Base-by-base conservation (phyloP, 371 early-diverging fungal genomes). In the Choanephora cucurbitarum region DNA sequence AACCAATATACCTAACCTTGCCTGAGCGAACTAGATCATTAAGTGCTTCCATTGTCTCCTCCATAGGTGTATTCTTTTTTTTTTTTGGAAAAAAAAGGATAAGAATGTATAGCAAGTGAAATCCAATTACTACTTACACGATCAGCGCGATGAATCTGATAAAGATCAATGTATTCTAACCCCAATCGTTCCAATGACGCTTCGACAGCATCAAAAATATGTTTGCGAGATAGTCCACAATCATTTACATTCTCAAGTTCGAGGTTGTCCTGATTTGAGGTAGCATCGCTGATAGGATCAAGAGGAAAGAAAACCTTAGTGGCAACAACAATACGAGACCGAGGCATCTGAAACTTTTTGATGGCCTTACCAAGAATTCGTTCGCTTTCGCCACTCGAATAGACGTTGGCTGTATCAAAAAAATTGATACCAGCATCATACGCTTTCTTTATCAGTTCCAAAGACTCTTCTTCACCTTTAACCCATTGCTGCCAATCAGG, bases 131-230 rank as follows among this genome's bases (percentile, higher is more conserved):
- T 37, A 41, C 57, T 58, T 60, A 70, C 69, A 21, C 33, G 52
- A 37, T 68, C 70, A 31, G 52, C 58, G 10, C 73, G 69, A 50
- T 76, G 71, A 33, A 88, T 77, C 21, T 85, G 72, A 44, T 83
- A 82, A 24, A 88, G 59, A 57, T 87, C 86, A 46, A 87, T 57
- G 47, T 87, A 86, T 17, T 84, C 83, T 15, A 72, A 39, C 24
- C 65, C 73, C 44, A 80, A 59, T 17, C 83, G 63, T 45, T 72
- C 49, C 9, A 83, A 59, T n/a, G 75, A 75, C 9, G 57, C 81
- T 13, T 82, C 73, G 13, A 76, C 57, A 19, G 79, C 64, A 46
- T 74, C 77, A 45, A 79, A 68, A 11, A 82, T 68, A 52, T 76
- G 72, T 55, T 82, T 81, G 21, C 82, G 62, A 9, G 77, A 74